phyloP scores from a whole-genome alignment of 2,329 filamentous ascomycete genomes.

The Calonectria leucothoes region DNA sequence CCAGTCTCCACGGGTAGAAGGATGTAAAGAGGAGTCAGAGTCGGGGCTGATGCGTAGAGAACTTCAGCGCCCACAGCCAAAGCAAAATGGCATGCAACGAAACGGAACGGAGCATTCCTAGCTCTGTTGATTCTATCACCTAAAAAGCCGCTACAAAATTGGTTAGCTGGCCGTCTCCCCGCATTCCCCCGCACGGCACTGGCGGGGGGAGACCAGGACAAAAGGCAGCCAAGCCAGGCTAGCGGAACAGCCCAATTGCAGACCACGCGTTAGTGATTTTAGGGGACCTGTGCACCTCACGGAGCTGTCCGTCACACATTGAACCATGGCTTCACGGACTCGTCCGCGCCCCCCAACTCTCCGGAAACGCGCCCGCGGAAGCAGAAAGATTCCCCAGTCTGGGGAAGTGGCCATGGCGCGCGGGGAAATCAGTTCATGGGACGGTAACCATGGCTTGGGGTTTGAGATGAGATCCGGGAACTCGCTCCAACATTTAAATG shows the following conservation, averaged over 20 bases:
- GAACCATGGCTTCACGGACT: background rate
- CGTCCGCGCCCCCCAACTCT: background rate
- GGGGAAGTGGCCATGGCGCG: background rate
- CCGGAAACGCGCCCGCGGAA: background rate
- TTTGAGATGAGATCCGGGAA: background rate
- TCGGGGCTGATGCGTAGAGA: background rate
- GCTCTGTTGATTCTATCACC: background rate
- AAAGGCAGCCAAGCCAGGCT: background rate
- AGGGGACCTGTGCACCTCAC: background rate
- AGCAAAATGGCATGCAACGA: background rate
- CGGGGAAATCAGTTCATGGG: slow-evolving; percentile 3
- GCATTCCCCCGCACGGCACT: background rate
- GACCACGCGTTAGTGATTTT: background rate
- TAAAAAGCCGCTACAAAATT: background rate
- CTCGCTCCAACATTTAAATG: background rate
- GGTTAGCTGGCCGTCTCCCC: background rate
- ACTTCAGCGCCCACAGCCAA: background rate
- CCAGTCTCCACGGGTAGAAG: background rate
- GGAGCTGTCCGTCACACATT: background rate
- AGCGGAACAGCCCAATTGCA: background rate
- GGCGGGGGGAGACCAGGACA: background rate
- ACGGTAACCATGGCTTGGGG: background rate
- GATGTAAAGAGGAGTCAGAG: background rate
- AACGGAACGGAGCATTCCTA: background rate
- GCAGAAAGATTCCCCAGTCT: background rate